Conservation (phyloP, 306 rosid species). For the Medicago arabica region DNA sequence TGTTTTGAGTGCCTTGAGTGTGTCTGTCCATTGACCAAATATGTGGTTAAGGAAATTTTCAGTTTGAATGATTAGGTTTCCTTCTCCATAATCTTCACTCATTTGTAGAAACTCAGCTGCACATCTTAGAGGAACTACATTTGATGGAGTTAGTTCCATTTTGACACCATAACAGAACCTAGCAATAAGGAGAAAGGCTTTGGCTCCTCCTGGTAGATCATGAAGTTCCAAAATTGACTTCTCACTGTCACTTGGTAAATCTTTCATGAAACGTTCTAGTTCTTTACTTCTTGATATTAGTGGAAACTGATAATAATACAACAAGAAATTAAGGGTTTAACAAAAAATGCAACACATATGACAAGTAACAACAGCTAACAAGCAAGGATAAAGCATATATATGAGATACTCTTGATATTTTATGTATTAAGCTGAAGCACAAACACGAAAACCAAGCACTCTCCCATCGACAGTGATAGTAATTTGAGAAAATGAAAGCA, state of each 20-base stretch:
- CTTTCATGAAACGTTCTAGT: conserved; percentile 63
- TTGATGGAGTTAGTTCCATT: conserved; percentile 72
- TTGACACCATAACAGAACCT: conserved; percentile 91
- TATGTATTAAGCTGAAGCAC: background rate
- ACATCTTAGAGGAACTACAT: conserved; percentile 71
- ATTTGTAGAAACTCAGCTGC: conserved; percentile 80
- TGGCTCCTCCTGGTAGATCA: conserved; percentile 90
- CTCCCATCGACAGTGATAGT: background rate
- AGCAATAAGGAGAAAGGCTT: conserved; percentile 62
- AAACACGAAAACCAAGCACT: background rate
- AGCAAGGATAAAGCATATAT: background rate
- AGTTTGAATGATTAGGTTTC: conserved; percentile 65
- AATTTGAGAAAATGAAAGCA: background rate
- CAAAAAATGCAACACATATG: conserved; percentile 7
- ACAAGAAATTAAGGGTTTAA: background rate
- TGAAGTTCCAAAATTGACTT: conserved; percentile 65
- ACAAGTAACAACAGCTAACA: background rate
- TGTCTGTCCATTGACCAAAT: conserved; percentile 77
- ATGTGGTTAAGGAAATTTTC: conserved; percentile 72
- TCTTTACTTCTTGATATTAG: conserved; percentile 81
- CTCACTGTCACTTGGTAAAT: conserved; percentile 53
- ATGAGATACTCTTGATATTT: background rate
- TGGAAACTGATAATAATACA: conserved; percentile 70
- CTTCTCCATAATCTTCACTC: conserved; percentile 84
- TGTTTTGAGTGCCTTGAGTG: conserved; percentile 73